A percentile compares a stretch with the other conserved stretches of the same genome.
Conservation (phyloP, 495 filamentous ascomycete species). For the Hypoxylon intermedium region DNA sequence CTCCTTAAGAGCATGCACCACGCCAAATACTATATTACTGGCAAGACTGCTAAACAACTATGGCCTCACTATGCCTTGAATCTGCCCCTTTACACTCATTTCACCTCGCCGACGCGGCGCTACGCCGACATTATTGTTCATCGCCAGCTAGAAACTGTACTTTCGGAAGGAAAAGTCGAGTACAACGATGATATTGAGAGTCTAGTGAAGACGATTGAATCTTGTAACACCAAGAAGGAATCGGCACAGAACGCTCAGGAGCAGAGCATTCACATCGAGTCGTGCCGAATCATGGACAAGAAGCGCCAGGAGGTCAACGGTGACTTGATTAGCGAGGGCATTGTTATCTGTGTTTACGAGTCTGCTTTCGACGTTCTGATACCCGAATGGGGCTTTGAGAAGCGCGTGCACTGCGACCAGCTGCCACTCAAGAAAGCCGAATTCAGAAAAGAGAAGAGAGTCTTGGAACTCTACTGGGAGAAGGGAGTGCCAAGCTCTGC, state of each 20-base stretch:
- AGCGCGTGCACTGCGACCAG: slow-evolving; percentile 98
- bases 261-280: slow-evolving; percentile 98
- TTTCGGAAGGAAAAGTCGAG: slow-evolving; percentile 82
- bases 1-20: slow-evolving; percentile 93
- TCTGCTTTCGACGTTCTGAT: slow-evolving; percentile 98
- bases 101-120: slow-evolving; percentile 92
- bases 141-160: slow-evolving; percentile 86
- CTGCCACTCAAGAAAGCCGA: slow-evolving; percentile 98
- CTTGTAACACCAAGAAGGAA: slow-evolving; percentile 98
- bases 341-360: slow-evolving; percentile 97
- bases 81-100: slow-evolving; percentile 93
- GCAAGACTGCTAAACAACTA: slow-evolving; percentile 73
- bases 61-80: slow-evolving; percentile 91
- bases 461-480: slow-evolving; percentile 98
- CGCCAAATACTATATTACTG: slow-evolving; percentile 89
- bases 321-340: slow-evolving; percentile 94
- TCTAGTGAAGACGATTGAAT: slow-evolving; percentile 89
- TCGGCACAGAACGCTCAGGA: slow-evolving; percentile 97
- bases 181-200: slow-evolving; percentile 89
- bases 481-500: slow-evolving; percentile 96
- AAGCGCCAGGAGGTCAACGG: slow-evolving; percentile 82
- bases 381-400: slow-evolving; percentile 98
- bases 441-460: slow-evolving; percentile 90
- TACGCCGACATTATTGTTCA: slow-evolving; percentile 96
- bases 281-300: slow-evolving; percentile 92